phyloP scores from a whole-genome alignment of 169 alveolate species.

The Eimeria maxima region DNA sequence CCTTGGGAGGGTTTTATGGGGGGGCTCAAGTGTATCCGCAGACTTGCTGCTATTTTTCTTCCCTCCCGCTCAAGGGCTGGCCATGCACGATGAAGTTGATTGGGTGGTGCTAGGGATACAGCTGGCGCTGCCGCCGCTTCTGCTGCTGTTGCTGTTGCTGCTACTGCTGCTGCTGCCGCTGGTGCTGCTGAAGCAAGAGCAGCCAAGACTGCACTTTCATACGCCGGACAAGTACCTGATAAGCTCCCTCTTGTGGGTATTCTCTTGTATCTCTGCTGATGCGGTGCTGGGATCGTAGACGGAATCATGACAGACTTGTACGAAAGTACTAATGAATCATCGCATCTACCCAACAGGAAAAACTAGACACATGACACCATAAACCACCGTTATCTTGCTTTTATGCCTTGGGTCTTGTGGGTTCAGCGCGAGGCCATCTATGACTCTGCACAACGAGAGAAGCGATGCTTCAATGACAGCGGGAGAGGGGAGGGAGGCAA shows the following conservation, averaged over 20 bases:
- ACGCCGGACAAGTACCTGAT: not conserved
- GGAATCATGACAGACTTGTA: not conserved
- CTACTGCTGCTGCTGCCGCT: not conserved
- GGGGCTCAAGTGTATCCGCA: not conserved
- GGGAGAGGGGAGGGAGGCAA: too few species aligned
- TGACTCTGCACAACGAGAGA: not conserved
- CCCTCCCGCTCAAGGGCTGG: constrained; percentile 7
- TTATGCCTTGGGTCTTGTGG: not conserved
- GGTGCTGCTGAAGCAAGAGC: not conserved
- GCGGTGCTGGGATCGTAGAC: not conserved
- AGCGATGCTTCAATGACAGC: not conserved
- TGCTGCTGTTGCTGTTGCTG: not conserved
- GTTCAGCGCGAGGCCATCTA: not conserved
- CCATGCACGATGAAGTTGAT: not conserved
- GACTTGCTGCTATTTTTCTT: not conserved
- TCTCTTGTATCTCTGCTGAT: too few species aligned
- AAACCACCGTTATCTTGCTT: not conserved
- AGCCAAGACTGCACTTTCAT: constrained; percentile 1
- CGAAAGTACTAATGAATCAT: too few species aligned
- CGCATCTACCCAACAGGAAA: not conserved
- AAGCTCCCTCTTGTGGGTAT: too few species aligned
- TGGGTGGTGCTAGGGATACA: too few species aligned
- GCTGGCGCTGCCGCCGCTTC: too few species aligned
- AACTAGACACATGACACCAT: not conserved
- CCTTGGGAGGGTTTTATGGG: not conserved